These are phyloP conservation scores for Flaveria linearis DNA, from an alignment of 129 eudicot species.

Conservation along the genomic window DNA sequence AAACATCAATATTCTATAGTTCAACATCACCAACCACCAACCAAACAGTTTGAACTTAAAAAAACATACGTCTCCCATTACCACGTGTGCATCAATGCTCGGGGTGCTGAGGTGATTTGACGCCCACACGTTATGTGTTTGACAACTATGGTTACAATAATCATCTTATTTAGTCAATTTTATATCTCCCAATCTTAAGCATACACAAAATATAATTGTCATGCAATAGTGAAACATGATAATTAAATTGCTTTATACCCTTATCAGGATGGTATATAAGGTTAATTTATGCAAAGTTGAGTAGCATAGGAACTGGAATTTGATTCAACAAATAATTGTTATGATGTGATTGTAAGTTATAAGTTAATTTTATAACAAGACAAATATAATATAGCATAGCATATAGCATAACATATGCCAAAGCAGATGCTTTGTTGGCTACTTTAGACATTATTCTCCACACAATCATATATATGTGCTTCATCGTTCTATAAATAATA, in stretches of 20 bases:
- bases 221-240: not conserved
- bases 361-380: constrained; percentile 14
- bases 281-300: constrained; percentile 25
- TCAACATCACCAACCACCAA: not conserved
- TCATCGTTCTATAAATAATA: constrained; percentile 23
- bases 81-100: not conserved
- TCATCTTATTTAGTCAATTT: not conserved
- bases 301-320: constrained; percentile 30
- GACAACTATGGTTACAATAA: not conserved
- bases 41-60: not conserved
- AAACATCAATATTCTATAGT: not conserved
- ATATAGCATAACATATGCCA: constrained; percentile 39
- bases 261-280: constrained; percentile 20
- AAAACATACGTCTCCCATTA: not conserved
- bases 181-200: not conserved
- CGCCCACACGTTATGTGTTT: not conserved
- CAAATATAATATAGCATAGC: constrained; percentile 24
- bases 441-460: constrained; percentile 38
- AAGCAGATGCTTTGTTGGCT: constrained; percentile 45
- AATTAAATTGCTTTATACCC: constrained; percentile 7
- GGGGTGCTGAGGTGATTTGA: not conserved
- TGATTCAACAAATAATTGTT: constrained; percentile 27
- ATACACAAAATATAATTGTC: constrained; percentile 11
- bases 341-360: not conserved
- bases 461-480: constrained; percentile 23